A percentile compares a stretch with the other conserved stretches of the same genome.
phyloP scores from a whole-genome alignment of 2,329 filamentous ascomycete species.

The Penicillium paneum region DNA sequence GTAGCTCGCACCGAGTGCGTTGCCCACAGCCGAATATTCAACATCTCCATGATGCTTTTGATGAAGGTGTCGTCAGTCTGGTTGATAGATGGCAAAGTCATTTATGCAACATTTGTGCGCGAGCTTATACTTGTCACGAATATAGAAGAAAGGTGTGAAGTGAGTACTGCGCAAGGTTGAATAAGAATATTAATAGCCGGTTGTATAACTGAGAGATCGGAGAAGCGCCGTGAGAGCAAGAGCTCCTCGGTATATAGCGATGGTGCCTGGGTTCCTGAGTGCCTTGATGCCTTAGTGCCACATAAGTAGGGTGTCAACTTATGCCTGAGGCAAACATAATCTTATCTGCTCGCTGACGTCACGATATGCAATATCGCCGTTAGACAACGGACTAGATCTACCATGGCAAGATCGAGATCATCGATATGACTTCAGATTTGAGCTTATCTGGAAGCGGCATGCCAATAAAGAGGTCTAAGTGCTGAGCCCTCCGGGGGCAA shows the following conservation, averaged over 20 bases:
- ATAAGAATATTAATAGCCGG: no score
- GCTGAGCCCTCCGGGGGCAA: not conserved
- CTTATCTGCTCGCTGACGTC: not conserved
- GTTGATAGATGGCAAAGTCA: not conserved
- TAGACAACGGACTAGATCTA: not conserved
- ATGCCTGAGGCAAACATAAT: not conserved
- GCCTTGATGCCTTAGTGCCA: not conserved
- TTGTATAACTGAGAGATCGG: no score
- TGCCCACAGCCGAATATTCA: no score
- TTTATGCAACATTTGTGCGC: not conserved
- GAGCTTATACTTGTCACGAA: no score
- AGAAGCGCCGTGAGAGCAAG: no score
- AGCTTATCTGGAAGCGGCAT: not conserved
- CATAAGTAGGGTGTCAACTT: not conserved
- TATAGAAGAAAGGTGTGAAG: not conserved
- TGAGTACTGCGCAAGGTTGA: not conserved
- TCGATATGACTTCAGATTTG: constrained; percentile 2
- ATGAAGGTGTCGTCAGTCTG: no score
- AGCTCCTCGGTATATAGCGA: not conserved
- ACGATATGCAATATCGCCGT: not conserved
- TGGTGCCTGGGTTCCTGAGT: not conserved
- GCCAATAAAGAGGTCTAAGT: not conserved
- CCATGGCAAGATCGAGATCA: not conserved
- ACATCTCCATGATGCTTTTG: no score
- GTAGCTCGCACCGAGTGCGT: no score